phyloP scores from a whole-genome alignment of 495 filamentous ascomycete species.

The Tirmania nivea region DNA sequence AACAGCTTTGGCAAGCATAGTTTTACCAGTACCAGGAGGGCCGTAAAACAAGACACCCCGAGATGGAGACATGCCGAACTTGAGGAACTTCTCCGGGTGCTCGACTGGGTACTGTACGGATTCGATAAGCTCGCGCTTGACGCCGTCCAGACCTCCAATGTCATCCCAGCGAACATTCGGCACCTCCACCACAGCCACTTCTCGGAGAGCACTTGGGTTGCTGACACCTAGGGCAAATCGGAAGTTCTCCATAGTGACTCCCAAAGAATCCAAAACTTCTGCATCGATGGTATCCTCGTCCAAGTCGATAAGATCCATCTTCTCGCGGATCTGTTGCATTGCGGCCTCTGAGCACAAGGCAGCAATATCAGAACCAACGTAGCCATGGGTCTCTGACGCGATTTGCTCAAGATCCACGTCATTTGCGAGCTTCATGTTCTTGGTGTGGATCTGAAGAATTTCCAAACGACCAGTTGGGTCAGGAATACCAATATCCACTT shows the following conservation, averaged over 20 bases:
- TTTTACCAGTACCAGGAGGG: slow-evolving; percentile 98
- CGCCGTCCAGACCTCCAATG: slow-evolving; percentile 91
- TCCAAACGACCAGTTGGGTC: slow-evolving; percentile 97
- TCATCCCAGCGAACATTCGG: slow-evolving; percentile 99
- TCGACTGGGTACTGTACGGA: slow-evolving; percentile 98
- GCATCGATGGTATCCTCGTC: slow-evolving; percentile 98
- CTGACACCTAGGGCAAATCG: slow-evolving; percentile 90
- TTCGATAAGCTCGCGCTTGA: slow-evolving; percentile 99
- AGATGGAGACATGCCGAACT: slow-evolving; percentile 94
- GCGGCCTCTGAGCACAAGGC: slow-evolving; percentile 98
- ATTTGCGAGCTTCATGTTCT: slow-evolving; percentile 98
- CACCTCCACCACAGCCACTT: slow-evolving; percentile 96
- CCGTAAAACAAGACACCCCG: slow-evolving; percentile 98
- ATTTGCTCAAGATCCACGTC: slow-evolving; percentile 95
- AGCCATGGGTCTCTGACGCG: slow-evolving; percentile 94
- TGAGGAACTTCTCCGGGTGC: slow-evolving; percentile 99
- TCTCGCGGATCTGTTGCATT: slow-evolving; percentile 99
- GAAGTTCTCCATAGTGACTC: slow-evolving; percentile 99
- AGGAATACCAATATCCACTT: slow-evolving; percentile 93
- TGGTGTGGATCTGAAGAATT: slow-evolving; percentile 96
- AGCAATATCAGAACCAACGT: slow-evolving; percentile 94
- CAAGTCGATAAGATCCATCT: slow-evolving; percentile 99
- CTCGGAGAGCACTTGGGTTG: slow-evolving; percentile 95
- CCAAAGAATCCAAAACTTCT: slow-evolving; percentile 90
- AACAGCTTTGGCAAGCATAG: slow-evolving; percentile 94